These are phyloP conservation scores for Halenospora varia DNA, from an alignment of 495 filamentous ascomycete species.

Conservation along the genomic window DNA sequence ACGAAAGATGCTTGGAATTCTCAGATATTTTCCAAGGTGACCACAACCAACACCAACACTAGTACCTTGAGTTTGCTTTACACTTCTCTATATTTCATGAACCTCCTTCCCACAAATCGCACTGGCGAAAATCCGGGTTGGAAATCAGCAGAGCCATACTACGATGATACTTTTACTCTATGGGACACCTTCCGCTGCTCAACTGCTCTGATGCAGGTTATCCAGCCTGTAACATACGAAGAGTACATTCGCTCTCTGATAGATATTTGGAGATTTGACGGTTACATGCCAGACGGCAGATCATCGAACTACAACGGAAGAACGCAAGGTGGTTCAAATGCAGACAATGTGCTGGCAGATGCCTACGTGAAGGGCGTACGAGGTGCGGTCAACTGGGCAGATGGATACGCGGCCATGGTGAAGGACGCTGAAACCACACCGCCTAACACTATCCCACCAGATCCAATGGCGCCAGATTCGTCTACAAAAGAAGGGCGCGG, in stretches of 20 bases:
- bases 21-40: constrained; percentile 59
- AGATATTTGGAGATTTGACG: constrained; percentile 66
- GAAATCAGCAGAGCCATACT: constrained; percentile 62
- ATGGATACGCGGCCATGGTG: constrained; percentile 65
- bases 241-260: constrained; percentile 65
- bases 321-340: constrained; percentile 68
- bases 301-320: constrained; percentile 69
- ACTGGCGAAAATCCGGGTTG: constrained; percentile 70
- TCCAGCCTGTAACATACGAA: constrained; percentile 45
- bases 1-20: constrained; percentile 54
- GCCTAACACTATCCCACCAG: constrained; percentile 44
- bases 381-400: constrained; percentile 59
- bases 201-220: constrained; percentile 60
- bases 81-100: constrained; percentile 64
- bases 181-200: constrained; percentile 62
- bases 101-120: constrained; percentile 64
- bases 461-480: constrained; percentile 54
- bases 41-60: constrained; percentile 50
- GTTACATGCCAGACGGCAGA: constrained; percentile 59
- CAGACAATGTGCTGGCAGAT: constrained; percentile 70
- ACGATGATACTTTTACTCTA: constrained; percentile 54
- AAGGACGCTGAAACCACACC: constrained; percentile 63
- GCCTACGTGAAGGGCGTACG: constrained; percentile 70
- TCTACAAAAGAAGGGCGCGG: constrained; percentile 69
- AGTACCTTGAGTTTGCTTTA: constrained; percentile 57